Evolutionary conservation across 2,329 filamentous ascomycete genomes (phyloP).

Genomic region (Verticillium isaacii): DNA sequence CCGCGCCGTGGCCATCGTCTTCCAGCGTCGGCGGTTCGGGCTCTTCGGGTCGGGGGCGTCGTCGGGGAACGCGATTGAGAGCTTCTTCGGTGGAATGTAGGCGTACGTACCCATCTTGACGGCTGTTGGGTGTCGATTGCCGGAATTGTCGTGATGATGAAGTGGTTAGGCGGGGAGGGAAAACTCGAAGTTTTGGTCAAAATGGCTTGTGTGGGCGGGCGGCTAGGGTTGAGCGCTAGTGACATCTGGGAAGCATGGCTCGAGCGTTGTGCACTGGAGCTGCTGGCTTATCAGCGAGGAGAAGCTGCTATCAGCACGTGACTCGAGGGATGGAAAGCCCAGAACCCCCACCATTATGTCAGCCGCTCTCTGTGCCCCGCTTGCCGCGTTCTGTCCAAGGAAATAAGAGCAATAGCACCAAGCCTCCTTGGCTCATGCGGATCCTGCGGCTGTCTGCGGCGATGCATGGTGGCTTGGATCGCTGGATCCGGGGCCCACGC

Average conservation of each 20-base stretch:
- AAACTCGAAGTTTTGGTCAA: conserved; percentile 6
- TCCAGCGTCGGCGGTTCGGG: conserved; percentile 1
- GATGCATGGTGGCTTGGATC: neutral
- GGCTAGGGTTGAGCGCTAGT: conserved; percentile 10
- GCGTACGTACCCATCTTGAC: conserved; percentile 15
- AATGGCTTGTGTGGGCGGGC: conserved; percentile 11
- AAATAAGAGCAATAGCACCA: no score
- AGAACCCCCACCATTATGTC: neutral
- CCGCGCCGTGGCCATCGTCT: conserved; percentile 3
- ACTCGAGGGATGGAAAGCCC: neutral
- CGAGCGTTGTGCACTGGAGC: neutral
- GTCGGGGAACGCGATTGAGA: neutral
- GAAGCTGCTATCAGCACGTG: neutral
- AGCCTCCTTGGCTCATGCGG: neutral
- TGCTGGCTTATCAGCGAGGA: neutral
- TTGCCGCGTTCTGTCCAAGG: neutral
- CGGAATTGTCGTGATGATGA: conserved; percentile 15
- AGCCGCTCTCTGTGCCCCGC: neutral
- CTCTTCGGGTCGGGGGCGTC: conserved; percentile 1
- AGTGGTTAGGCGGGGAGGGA: conserved; percentile 3
- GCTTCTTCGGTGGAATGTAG: neutral
- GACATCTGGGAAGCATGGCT: conserved; percentile 6
- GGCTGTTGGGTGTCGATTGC: conserved; percentile 15
- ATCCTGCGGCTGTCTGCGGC: neutral
- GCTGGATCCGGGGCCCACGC: neutral